These are phyloP conservation scores for Paraconiothyrium sp. DNA, from an alignment of 2,329 filamentous ascomycete species.

Conservation along the genomic window DNA sequence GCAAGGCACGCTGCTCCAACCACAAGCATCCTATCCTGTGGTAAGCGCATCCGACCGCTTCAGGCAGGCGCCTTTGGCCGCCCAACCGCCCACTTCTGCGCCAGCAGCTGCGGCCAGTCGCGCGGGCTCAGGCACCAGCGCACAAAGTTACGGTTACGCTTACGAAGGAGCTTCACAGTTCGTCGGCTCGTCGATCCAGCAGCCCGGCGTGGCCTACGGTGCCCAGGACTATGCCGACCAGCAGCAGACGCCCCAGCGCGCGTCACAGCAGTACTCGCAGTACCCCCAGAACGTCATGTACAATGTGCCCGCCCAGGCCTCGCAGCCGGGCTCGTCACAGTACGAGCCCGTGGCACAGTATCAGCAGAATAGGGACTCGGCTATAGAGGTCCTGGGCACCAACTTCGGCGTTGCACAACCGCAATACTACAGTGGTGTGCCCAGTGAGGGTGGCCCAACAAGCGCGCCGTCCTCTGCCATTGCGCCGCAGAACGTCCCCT, in stretches of 20 bases:
- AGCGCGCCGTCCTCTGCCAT: slow-evolving; percentile 67
- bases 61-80: slow-evolving; percentile 56
- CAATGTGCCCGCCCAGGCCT: slow-evolving; percentile 64
- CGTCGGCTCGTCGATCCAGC: slow-evolving; percentile 64
- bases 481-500: slow-evolving; percentile 71
- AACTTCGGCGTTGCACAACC: slow-evolving; percentile 73
- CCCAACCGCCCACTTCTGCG: slow-evolving; percentile 55
- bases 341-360: slow-evolving; percentile 83
- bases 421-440: slow-evolving; percentile 71
- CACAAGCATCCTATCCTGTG: slow-evolving; percentile 54
- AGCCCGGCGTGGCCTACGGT: slow-evolving; percentile 66
- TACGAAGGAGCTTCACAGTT: slow-evolving; percentile 65
- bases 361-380: slow-evolving; percentile 72
- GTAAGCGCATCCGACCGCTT: slow-evolving; percentile 59
- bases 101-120: slow-evolving; percentile 44
- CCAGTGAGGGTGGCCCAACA: slow-evolving; percentile 67
- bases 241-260: slow-evolving; percentile 66
- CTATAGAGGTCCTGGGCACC: slow-evolving; percentile 77
- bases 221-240: slow-evolving; percentile 67
- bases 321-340: slow-evolving; percentile 62
- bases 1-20: slow-evolving; percentile 58
- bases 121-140: slow-evolving; percentile 26
- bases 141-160: slow-evolving; percentile 59
- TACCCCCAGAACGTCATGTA: slow-evolving; percentile 79
- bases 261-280: slow-evolving; percentile 56